Conservation (phyloP, 2,329 filamentous ascomycete genomes). For the Coniochaeta pulveracea region DNA sequence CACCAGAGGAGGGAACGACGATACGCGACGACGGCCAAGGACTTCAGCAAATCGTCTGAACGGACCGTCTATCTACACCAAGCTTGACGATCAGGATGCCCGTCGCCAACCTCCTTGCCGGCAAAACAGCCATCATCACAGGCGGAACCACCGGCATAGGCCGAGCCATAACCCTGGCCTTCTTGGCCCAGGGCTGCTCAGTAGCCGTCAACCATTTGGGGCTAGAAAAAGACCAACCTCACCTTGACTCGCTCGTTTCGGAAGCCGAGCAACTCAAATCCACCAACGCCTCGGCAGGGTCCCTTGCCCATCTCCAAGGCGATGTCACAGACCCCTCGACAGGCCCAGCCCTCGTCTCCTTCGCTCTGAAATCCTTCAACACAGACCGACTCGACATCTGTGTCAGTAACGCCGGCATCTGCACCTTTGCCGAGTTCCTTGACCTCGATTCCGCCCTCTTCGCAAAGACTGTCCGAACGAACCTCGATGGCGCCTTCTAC, state of each 20-base stretch:
- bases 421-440: slow-evolving; percentile 79
- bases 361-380: slow-evolving; percentile 50
- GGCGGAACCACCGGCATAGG: slow-evolving; percentile 82
- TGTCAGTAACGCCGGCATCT: slow-evolving; percentile 82
- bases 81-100: slow-evolving; percentile 23
- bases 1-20: no score
- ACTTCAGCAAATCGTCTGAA: no score
- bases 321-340: slow-evolving; percentile 70
- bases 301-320: slow-evolving; percentile 58
- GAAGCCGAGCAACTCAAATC: slow-evolving; percentile 36
- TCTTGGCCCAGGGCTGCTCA: slow-evolving; percentile 63
- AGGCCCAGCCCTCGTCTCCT: slow-evolving; percentile 53
- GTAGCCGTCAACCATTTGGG: slow-evolving; percentile 75
- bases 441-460: slow-evolving; percentile 62
- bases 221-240: slow-evolving; percentile 34
- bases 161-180: slow-evolving; percentile 71
- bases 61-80: no score
- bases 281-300: slow-evolving; percentile 34
- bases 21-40: no score
- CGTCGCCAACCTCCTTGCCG: slow-evolving; percentile 44
- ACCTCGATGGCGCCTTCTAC: slow-evolving; percentile 84
- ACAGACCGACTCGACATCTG: slow-evolving; percentile 57
- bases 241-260: slow-evolving; percentile 40
- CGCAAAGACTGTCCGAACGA: slow-evolving; percentile 61
- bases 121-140: slow-evolving; percentile 77